These are phyloP conservation scores for Cyclotella baltica DNA, from an alignment of 108 stramenopile genomes.

Conservation along the genomic window DNA sequence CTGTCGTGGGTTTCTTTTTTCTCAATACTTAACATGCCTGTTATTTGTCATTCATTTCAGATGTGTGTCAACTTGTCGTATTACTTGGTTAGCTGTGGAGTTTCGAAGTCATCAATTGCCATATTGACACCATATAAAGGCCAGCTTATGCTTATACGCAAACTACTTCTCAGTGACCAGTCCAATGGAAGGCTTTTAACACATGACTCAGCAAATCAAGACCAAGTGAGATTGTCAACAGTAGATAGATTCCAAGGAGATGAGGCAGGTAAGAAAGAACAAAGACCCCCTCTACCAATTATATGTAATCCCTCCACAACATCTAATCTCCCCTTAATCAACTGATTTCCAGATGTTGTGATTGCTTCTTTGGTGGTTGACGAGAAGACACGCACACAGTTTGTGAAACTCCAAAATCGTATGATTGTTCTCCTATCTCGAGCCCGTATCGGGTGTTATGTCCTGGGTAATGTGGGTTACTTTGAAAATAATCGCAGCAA, in stretches of 20 bases:
- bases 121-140: conserved; percentile 62
- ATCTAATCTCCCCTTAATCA: too few relatives aligned
- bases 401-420: conserved; percentile 47
- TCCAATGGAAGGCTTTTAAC: conserved; percentile 17
- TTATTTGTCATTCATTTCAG: neutral
- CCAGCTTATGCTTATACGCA: conserved; percentile 50
- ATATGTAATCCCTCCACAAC: too few relatives aligned
- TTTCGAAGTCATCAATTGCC: conserved; percentile 43
- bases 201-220: conserved; percentile 15
- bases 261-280: too few relatives aligned
- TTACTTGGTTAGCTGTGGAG: conserved; percentile 51
- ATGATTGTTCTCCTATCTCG: conserved; percentile 55
- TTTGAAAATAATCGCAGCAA: conserved; percentile 30
- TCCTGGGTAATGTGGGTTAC: conserved; percentile 48
- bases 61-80: conserved; percentile 43
- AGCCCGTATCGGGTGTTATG: conserved; percentile 50
- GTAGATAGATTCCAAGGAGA: conserved; percentile 62
- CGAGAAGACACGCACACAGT: conserved; percentile 46
- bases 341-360: too few relatives aligned
- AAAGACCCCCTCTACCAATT: too few relatives aligned
- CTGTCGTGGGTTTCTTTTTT: neutral
- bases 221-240: conserved; percentile 43
- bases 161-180: conserved; percentile 23
- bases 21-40: neutral
- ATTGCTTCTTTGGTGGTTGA: conserved; percentile 55